Percentiles rank a stretch among this genome's conserved stretches.
phyloP scores from a whole-genome alignment of 495 filamentous ascomycete genomes.

The Staphylotrichum tortipilum region DNA sequence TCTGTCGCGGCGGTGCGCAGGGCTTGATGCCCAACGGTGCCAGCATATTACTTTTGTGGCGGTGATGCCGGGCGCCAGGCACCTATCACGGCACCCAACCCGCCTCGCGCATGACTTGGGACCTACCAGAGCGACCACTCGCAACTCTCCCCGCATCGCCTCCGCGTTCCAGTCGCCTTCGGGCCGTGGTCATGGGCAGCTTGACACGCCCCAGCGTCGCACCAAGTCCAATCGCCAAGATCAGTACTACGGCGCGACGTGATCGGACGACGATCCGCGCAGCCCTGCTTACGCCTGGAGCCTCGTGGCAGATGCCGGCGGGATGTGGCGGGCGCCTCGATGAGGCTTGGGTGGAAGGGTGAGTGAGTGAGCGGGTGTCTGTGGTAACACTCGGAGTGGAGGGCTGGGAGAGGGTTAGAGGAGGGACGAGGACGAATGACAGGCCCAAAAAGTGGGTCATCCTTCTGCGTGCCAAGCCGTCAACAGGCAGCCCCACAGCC shows the following conservation, averaged over 20 bases:
- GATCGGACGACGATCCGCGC: too few species aligned
- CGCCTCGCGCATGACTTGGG: not conserved
- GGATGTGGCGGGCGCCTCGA: too few species aligned
- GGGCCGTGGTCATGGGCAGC: too few species aligned
- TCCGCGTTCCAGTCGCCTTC: not conserved
- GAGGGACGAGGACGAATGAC: not conserved
- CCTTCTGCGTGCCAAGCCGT: not conserved
- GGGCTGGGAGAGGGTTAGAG: not conserved
- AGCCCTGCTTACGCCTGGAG: too few species aligned
- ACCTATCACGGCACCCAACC: not conserved
- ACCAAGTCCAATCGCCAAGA: too few species aligned
- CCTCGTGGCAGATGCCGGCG: too few species aligned
- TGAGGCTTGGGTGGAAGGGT: too few species aligned
- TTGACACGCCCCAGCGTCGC: too few species aligned
- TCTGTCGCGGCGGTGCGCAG: not conserved
- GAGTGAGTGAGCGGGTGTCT: too few species aligned
- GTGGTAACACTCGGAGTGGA: too few species aligned
- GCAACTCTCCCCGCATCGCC: not conserved
- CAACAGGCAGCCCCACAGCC: conserved; percentile 1
- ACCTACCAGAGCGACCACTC: too few species aligned
- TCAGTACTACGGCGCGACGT: too few species aligned
- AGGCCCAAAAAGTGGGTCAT: not conserved
- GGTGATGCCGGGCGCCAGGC: not conserved
- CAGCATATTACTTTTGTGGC: conserved; percentile 5
- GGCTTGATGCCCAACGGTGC: conserved; percentile 12